A percentile compares a stretch with the other conserved stretches of the same genome.
phyloP scores from a whole-genome alignment of 1,284 basidiomycete species.

The Microbotryum scabiosae region DNA sequence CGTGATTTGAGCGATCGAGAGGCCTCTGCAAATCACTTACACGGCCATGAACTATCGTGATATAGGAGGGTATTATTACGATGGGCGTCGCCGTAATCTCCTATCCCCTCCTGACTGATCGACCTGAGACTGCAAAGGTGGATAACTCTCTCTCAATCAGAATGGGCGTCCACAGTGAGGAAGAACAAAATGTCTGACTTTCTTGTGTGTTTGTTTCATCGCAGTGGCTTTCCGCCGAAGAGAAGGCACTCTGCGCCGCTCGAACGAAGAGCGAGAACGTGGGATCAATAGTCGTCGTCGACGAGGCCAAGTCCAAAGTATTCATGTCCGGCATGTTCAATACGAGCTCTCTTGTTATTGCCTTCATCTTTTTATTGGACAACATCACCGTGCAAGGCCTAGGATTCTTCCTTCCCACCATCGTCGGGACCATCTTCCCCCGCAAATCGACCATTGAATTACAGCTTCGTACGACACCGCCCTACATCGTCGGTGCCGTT shows the following conservation, averaged over 20 bases:
- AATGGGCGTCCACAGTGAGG: too few species aligned
- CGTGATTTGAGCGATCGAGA: too few species aligned
- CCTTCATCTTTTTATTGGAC: constrained; percentile 40
- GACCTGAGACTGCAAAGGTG: constrained; percentile 35
- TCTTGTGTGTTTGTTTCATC: too few species aligned
- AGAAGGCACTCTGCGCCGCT: constrained; percentile 33
- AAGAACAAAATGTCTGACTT: too few species aligned
- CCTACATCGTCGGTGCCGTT: constrained; percentile 36
- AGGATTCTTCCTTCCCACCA: constrained; percentile 37
- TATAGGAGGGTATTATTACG: constrained; percentile 41
- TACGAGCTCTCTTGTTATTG: constrained; percentile 27
- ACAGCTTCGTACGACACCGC: constrained; percentile 38
- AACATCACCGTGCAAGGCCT: constrained; percentile 40
- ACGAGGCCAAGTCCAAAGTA: constrained; percentile 32
- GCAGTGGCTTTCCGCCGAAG: constrained; percentile 38
- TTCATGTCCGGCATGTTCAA: constrained; percentile 32
- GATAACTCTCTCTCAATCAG: too few species aligned
- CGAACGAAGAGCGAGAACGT: constrained; percentile 41
- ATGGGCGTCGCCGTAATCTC: constrained; percentile 36
- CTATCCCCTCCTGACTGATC: constrained; percentile 38
- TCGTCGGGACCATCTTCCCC: constrained; percentile 41
- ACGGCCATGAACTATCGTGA: constrained; percentile 19
- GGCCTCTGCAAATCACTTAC: too few species aligned
- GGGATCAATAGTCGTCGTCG: constrained; percentile 35
- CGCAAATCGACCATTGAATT: constrained; percentile 34